Base-by-base conservation (phyloP, 768 basidiomycete species). In the Piloderma croceum region DNA sequence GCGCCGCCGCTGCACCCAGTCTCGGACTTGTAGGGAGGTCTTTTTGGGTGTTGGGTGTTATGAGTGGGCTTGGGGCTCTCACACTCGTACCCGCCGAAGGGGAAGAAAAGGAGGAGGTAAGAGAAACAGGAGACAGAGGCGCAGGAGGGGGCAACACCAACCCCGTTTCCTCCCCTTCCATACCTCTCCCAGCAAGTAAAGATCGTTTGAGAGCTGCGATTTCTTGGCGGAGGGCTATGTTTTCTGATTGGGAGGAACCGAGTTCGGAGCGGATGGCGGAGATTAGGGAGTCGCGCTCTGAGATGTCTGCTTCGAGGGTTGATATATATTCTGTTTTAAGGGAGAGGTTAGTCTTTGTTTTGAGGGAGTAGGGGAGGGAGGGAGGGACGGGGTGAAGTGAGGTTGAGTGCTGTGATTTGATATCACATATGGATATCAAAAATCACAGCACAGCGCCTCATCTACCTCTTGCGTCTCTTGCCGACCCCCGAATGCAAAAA, bases 221-320 rank as follows among this genome's bases (percentile, higher is more conserved):
- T 61, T 90, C 88, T 51, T 85, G 79, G 0, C 86, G 73, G 21
- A 96, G 69, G 4, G 89, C 91, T 13, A 74, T 61, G 57, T 94
- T 94, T 67, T 97, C 92, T 2, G 76, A 78, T 57, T 77, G 76
- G 18, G 80, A 81, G 1, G 76, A 76, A 25, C 86, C 86, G 15
- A 96, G 77, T 57, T 97, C 90, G 11, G 77, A 68, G 37, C 86
- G 79, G 60, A 93, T 89, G 23, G 84, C 83, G 47, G 88, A 85
- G 48, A 99, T 83, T 45, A 98, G 76, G 15, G 77, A 72, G 67
- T 99, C 94, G 20, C 94, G 80, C 57, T 93, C 90, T 11, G 86
- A 84, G 54, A 98, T 89, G 59, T 94, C 90, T 41, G 79, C 81
- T 58, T 99, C 96, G 39, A 99, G 81, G 0, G 90, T 91, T 7